Evolutionary conservation across 257 asterid species (phyloP), one percentile per base, ranked within the genome.

Genomic region (Solanum habrochaites): DNA sequence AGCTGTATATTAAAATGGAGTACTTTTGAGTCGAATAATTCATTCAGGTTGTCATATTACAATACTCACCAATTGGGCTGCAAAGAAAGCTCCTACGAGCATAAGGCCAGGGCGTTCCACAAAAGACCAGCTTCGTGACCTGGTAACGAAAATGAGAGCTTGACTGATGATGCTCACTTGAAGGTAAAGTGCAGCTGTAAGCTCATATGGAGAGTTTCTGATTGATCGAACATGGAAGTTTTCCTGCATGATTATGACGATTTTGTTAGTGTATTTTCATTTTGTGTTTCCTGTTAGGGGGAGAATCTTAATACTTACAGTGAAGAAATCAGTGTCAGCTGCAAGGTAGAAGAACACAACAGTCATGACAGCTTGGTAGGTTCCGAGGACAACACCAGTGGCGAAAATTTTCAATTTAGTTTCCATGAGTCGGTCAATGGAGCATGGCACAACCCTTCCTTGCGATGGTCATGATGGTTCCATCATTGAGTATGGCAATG

Each of bases 391-490:
- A 80, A 96, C 70, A 10, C 99, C 98, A 2, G 99, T 94, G 90
- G 98, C 96, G 31, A 96, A 96, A 75, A 96, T 96, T 85, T 96
- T 98, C n/a, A n/a, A 4, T 94, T 94, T 81, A 96, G 98, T 91
- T 96, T 96, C 99, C 99, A 96, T 3, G 99, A 93, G 75, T 96
- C 99, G 3, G 99, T 98, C 74, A 94, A 72, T 18, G 99, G 99
- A 86, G 99, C n/a, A 96, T 20, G 98, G 99, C 93, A 90, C 92
- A 85, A 94, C 98, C 73, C 95, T 90, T 95, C 98, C 89, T 96
- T 95, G 99, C 94, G 88, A 96, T 96, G 87, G 98, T 96, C 99
- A 96, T 96, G 93, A 96, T 96, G 86, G 99, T 95, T 8, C 99
- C 98, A 8, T 96, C 99, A 45, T 95, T 96, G 88, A 96, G 95